A percentile compares a stretch with the other conserved stretches of the same genome.
Conservation (phyloP, 768 basidiomycete species). For the Trametes cubensis region DNA sequence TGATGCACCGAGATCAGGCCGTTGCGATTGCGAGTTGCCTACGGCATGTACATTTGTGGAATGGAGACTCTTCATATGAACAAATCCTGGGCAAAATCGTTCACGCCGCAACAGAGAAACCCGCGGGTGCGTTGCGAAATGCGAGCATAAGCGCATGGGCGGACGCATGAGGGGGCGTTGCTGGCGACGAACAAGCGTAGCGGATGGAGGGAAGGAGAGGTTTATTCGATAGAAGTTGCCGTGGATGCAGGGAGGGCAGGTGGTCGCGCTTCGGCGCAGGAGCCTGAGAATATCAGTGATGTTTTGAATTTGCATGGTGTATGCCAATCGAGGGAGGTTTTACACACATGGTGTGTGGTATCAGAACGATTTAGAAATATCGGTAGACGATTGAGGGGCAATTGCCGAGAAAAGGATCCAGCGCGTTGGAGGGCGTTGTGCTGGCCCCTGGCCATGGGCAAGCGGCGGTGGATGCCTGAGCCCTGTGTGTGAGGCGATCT, state of each 20-base stretch:
- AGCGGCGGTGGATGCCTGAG: too few species aligned
- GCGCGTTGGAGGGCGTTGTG: too few species aligned
- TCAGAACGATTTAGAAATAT: neutral
- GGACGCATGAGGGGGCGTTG: neutral
- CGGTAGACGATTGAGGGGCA: neutral
- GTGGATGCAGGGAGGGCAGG: neutral
- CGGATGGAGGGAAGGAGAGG: neutral
- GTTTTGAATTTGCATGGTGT: slow-evolving; percentile 2
- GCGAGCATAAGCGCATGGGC: neutral
- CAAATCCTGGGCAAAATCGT: neutral
- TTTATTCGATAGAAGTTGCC: slow-evolving; percentile 6
- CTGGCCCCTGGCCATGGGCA: too few species aligned
- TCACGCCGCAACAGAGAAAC: neutral
- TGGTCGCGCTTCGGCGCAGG: neutral
- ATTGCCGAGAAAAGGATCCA: too few species aligned
- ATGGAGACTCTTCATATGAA: neutral
- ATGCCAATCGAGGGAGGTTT: slow-evolving; percentile 6
- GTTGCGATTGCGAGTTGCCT: slow-evolving; percentile 5
- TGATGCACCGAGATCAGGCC: slow-evolving; percentile 3
- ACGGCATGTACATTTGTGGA: slow-evolving; percentile 11
- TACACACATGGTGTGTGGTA: neutral
- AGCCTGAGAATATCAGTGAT: slow-evolving; percentile 15
- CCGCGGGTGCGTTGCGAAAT: neutral
- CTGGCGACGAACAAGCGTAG: neutral
- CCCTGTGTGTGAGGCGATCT: too few species aligned